Conservation (phyloP, 176 grass and related monocot species). For the Tillandsia leiboldiana region DNA sequence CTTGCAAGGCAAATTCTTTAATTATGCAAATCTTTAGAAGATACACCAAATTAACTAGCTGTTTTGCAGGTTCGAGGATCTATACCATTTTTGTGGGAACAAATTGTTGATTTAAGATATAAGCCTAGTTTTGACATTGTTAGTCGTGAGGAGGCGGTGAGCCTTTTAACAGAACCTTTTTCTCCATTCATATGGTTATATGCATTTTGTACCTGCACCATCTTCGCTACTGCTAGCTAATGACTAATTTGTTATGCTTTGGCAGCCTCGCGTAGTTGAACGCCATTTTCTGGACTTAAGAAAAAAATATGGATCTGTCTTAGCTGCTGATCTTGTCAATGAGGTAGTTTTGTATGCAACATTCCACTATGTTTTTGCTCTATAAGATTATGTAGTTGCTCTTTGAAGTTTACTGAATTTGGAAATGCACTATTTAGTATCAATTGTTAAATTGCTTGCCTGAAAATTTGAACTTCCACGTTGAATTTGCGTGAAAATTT, state of each 20-base stretch:
- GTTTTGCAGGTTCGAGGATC: slow-evolving; percentile 83
- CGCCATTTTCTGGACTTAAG: slow-evolving; percentile 68
- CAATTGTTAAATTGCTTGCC: no score
- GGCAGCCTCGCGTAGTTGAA: slow-evolving; percentile 70
- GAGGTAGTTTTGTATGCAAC: slow-evolving; percentile 36
- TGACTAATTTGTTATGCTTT: slow-evolving; percentile 15
- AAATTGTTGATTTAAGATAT: slow-evolving; percentile 98
- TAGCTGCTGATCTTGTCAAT: slow-evolving; percentile 94
- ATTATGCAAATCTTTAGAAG: no score
- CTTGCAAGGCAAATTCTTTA: no score
- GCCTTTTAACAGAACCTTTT: slow-evolving; percentile 16
- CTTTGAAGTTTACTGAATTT: neutral
- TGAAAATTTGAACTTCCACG: no score
- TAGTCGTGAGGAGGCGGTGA: slow-evolving; percentile 73
- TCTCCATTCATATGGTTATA: slow-evolving; percentile 21
- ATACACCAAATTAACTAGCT: neutral
- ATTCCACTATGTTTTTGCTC: neutral
- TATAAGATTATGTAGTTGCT: neutral
- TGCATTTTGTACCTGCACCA: slow-evolving; percentile 7
- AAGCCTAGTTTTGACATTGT: slow-evolving; percentile 85
- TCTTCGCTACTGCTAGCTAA: neutral
- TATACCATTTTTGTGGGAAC: slow-evolving; percentile 90
- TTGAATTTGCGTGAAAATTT: no score
- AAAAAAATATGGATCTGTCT: slow-evolving; percentile 84
- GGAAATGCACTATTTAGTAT: neutral